Conservation (phyloP, 169 alveolate species). For the Besnoitia besnoiti region DNA sequence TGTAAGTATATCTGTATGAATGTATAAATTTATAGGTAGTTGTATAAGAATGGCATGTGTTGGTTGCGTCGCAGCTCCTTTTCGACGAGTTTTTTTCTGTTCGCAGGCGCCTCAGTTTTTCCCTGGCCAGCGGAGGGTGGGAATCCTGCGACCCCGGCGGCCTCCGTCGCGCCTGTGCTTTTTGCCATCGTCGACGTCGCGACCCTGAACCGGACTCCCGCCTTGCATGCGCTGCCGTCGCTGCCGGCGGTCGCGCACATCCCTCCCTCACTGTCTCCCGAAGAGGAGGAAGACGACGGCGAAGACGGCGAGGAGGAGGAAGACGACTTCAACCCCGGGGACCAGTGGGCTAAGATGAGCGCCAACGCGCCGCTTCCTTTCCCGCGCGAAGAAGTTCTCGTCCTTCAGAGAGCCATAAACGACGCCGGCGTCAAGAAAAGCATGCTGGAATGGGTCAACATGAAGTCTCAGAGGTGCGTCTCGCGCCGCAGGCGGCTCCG, state of each 20-base stretch:
- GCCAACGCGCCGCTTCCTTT: conserved; percentile 31
- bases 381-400: not conserved
- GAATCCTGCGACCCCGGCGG: not conserved
- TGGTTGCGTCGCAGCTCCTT: not conserved
- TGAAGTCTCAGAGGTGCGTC: conserved; percentile 10
- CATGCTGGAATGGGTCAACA: conserved; percentile 34
- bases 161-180: conserved; percentile 18
- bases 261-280: conserved; percentile 8
- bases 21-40: not conserved
- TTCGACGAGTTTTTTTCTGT: not conserved
- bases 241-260: conserved; percentile 30
- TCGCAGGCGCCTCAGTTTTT: not conserved
- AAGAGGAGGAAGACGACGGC: not conserved
- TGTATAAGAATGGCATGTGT: not conserved
- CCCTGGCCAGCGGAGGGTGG: not conserved
- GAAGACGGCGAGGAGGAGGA: conserved; percentile 24
- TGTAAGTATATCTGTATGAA: too few relatives aligned
- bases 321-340: not conserved
- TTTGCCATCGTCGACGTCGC: conserved; percentile 38
- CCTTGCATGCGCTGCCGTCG: conserved; percentile 23
- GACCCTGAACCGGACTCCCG: not conserved
- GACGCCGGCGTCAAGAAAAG: conserved; percentile 1
- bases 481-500: not conserved
- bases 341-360: not conserved
- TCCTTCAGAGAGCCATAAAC: conserved; percentile 13